Percentiles rank a stretch among this genome's conserved stretches.
Evolutionary conservation across 1,284 basidiomycete species (phyloP).

Genomic region (Volvariella volvacea): DNA sequence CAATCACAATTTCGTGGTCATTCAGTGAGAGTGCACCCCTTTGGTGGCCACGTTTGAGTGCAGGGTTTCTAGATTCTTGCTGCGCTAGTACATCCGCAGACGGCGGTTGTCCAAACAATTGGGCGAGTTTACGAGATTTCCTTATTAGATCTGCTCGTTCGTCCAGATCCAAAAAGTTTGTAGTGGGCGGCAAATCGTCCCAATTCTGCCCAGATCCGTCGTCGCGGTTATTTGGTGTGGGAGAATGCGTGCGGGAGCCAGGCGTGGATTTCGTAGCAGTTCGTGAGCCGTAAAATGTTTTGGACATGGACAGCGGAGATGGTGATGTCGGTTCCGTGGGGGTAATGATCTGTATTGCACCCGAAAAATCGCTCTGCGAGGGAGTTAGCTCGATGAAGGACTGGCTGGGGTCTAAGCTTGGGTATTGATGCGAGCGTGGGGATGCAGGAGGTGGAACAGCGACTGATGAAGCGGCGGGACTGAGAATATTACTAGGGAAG

Average conservation of each 20-base stretch:
- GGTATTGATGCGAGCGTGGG: no score
- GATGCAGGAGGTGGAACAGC: no score
- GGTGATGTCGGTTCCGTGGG: no score
- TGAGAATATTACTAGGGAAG: no score
- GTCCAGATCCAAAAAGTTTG: constrained; percentile 57
- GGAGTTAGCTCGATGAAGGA: no score
- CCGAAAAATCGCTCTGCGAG: no score
- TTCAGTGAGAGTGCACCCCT: not conserved
- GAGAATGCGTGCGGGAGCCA: constrained; percentile 12
- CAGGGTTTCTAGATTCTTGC: constrained; percentile 22
- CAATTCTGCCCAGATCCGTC: not conserved
- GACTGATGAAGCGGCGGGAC: no score
- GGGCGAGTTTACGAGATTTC: constrained; percentile 71
- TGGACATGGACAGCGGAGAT: not conserved
- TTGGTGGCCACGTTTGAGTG: constrained; percentile 13
- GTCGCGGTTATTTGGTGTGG: constrained; percentile 4
- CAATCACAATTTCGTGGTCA: no score
- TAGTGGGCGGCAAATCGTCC: constrained; percentile 43
- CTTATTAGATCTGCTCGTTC: constrained; percentile 69
- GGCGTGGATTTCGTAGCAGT: no score
- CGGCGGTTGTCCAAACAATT: constrained; percentile 67
- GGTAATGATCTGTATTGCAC: no score
- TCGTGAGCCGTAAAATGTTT: not conserved
- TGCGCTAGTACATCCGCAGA: constrained; percentile 27
- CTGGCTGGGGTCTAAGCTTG: no score